These are phyloP conservation scores for Kingdonia uniflora DNA, from an alignment of 164 flowering plant genomes.

Conservation along the genomic window DNA sequence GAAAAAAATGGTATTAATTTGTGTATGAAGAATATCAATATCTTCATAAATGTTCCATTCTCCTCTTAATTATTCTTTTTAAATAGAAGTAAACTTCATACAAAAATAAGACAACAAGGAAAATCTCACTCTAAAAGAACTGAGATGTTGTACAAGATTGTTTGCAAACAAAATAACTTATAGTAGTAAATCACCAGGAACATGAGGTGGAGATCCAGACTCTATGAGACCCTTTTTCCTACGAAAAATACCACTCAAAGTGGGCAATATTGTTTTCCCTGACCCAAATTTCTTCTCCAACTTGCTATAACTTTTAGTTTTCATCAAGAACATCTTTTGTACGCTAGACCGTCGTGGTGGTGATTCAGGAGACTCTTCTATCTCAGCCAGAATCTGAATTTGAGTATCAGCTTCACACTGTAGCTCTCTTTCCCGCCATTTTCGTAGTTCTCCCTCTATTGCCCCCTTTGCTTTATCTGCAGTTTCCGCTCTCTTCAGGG, in stretches of 20 bases:
- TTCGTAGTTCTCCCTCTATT: slow-evolving; percentile 57
- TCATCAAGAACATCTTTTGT: too few relatives aligned
- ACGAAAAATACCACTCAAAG: slow-evolving; percentile 55
- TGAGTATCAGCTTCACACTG: slow-evolving; percentile 78
- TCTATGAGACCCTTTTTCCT: slow-evolving; percentile 28
- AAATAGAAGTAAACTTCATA: too few relatives aligned
- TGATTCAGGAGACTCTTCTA: slow-evolving; percentile 24
- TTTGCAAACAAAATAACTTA: too few relatives aligned
- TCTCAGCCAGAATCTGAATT: slow-evolving; percentile 42
- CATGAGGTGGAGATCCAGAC: too few relatives aligned
- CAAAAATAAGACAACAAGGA: too few relatives aligned
- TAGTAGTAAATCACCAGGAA: too few relatives aligned
- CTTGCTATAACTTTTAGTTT: slow-evolving; percentile 14
- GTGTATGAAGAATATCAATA: too few relatives aligned
- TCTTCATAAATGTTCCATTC: too few relatives aligned
- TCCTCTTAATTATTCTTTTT: too few relatives aligned
- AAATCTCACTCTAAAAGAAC: too few relatives aligned
- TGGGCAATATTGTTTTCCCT: slow-evolving; percentile 21
- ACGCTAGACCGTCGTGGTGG: slow-evolving; percentile 27
- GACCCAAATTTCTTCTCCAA: slow-evolving; percentile 15
- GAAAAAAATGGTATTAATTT: too few relatives aligned
- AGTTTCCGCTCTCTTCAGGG: slow-evolving; percentile 71
- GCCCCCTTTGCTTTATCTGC: slow-evolving; percentile 88
- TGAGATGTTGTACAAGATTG: too few relatives aligned
- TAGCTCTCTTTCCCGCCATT: slow-evolving; percentile 77